Evolutionary conservation across 805 yeast genomes (phyloP).

Genomic region (Spathaspora hagerdaliae): DNA sequence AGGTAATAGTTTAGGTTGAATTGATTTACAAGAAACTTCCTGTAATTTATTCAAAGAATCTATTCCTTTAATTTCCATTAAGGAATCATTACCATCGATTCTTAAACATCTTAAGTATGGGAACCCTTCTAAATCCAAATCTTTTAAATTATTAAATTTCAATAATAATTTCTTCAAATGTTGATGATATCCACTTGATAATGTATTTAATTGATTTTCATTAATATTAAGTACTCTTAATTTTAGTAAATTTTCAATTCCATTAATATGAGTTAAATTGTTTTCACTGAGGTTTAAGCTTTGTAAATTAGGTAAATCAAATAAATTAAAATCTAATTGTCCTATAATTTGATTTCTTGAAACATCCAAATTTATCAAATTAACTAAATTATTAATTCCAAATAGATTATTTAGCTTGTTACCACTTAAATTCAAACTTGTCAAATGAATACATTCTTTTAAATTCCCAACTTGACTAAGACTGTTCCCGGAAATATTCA

Average conservation of each 20-base stretch:
- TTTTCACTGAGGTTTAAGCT: conserved; percentile 44
- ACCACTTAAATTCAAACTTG: conserved; percentile 31
- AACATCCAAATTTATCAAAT: conserved; percentile 37
- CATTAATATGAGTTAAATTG: conserved; percentile 25
- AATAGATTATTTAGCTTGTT: conserved; percentile 33
- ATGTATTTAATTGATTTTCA: conserved; percentile 31
- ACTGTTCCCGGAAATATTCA: conserved; percentile 37
- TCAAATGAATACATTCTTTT: conserved; percentile 37
- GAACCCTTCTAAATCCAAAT: conserved; percentile 26
- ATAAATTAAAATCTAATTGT: conserved; percentile 29
- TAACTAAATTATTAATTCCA: conserved; percentile 35
- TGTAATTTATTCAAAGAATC: conserved; percentile 29
- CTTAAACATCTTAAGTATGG: conserved; percentile 41
- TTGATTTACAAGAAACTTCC: conserved; percentile 42
- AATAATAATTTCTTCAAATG: conserved; percentile 34
- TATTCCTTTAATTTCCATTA: conserved; percentile 22
- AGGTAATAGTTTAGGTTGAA: conserved; percentile 8
- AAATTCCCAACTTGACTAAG: conserved; percentile 35
- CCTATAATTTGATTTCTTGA: conserved; percentile 41
- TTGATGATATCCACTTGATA: conserved; percentile 15
- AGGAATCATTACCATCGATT: conserved; percentile 39
- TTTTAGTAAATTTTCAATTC: conserved; percentile 31
- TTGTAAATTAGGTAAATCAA: conserved; percentile 36
- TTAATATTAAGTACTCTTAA: conserved; percentile 39
- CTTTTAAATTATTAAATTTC: conserved; percentile 32